phyloP scores from a whole-genome alignment of 768 basidiomycete species.

The Agaricus subrufescens region DNA sequence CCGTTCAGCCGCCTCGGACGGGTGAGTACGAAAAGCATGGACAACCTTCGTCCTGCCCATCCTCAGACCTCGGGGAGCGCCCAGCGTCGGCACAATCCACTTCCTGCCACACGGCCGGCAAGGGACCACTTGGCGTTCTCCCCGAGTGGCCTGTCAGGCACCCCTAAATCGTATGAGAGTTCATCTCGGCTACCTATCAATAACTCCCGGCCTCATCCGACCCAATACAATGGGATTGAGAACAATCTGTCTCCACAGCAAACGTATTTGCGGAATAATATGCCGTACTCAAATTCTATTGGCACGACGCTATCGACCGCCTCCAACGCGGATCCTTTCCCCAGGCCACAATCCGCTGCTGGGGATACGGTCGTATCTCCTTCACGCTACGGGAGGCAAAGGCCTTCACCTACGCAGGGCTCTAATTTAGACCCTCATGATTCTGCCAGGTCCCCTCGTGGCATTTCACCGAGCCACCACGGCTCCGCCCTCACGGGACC shows the following conservation, averaged over 20 bases:
- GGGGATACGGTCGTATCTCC: constrained; percentile 39
- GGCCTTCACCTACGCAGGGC: constrained; percentile 35
- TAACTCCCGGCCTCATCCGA: constrained; percentile 7
- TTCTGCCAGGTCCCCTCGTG: constrained; percentile 33
- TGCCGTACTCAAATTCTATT: constrained; percentile 10
- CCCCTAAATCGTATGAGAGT: constrained; percentile 39
- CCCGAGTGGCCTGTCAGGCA: constrained; percentile 22
- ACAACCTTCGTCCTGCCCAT: constrained; percentile 33
- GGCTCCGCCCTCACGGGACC: constrained; percentile 23
- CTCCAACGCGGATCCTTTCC: constrained; percentile 43
- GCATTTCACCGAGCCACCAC: constrained; percentile 31
- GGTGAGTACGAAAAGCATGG: constrained; percentile 52
- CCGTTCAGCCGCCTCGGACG: constrained; percentile 25
- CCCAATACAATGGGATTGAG: constrained; percentile 9
- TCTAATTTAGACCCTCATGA: constrained; percentile 30
- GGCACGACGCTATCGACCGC: background rate
- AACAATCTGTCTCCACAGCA: constrained; percentile 9
- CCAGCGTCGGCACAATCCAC: constrained; percentile 5
- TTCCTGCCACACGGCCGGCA: constrained; percentile 2
- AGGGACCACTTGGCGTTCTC: constrained; percentile 13
- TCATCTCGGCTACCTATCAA: constrained; percentile 23
- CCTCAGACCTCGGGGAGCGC: constrained; percentile 22
- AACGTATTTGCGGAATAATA: constrained; percentile 11
- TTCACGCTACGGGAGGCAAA: constrained; percentile 27
- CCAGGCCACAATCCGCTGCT: constrained; percentile 61